phyloP scores from a whole-genome alignment of 1,139 yeast species.

The Lodderomyces metapsilosis region DNA sequence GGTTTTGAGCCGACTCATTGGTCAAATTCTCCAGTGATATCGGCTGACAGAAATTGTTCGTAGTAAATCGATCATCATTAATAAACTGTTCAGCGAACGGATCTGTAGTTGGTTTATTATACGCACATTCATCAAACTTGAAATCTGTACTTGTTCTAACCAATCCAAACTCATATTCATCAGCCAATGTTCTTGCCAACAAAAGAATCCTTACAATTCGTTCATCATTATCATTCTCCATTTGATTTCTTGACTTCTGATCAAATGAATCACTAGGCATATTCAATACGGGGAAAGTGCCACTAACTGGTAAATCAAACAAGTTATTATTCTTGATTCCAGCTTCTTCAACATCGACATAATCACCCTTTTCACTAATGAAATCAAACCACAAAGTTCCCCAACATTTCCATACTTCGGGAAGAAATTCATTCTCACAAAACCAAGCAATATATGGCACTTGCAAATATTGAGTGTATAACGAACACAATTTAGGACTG shows the following conservation, averaged over 20 bases:
- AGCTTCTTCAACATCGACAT: constrained; percentile 49
- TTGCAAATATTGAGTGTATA: constrained; percentile 33
- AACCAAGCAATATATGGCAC: constrained; percentile 38
- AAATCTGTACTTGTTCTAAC: constrained; percentile 45
- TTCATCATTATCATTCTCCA: constrained; percentile 41
- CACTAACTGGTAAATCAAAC: constrained; percentile 67
- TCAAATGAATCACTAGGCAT: constrained; percentile 16
- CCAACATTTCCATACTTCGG: constrained; percentile 85
- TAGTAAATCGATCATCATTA: constrained; percentile 44
- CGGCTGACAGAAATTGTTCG: constrained; percentile 40
- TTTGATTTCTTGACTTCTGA: constrained; percentile 23
- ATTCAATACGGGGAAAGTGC: constrained; percentile 42
- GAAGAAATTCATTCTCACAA: constrained; percentile 57
- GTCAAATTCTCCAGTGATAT: constrained; percentile 29
- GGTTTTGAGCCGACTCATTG: constrained; percentile 15
- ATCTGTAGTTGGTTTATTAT: constrained; percentile 19
- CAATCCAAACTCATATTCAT: constrained; percentile 54
- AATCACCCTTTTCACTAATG: constrained; percentile 49
- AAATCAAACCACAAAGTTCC: constrained; percentile 79
- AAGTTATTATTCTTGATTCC: constrained; percentile 56
- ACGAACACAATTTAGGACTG: constrained; percentile 24
- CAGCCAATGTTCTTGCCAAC: constrained; percentile 50
- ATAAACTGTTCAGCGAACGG: constrained; percentile 35
- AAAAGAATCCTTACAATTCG: constrained; percentile 51
- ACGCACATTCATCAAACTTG: constrained; percentile 34